Base-by-base conservation (phyloP, 2,329 filamentous ascomycete species). In the Neonectria hederae region DNA sequence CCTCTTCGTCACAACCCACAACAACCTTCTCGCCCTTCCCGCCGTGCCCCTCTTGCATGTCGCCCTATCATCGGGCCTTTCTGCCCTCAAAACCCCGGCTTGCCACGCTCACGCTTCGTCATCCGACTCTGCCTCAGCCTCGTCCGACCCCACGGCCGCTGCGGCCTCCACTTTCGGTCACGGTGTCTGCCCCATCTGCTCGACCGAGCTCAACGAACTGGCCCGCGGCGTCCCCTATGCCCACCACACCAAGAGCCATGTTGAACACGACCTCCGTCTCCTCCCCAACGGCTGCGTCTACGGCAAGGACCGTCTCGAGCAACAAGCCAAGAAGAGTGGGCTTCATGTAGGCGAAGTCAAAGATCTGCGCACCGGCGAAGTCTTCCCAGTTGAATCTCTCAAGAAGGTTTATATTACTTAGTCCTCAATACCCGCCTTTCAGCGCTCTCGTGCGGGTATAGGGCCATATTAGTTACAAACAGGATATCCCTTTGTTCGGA, bases 391-490 rank as follows among this genome's bases (percentile, higher is more conserved):
- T 57, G 83, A 84, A 2, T 83, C 87, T 59, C 81, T 96, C 63
- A 92, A 92, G 82, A 97, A 97, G 82, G 94, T 98, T 22, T 99
- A 90, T 76, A 97, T 98, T 64, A 93, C 93, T 58, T 97, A 81
- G 63, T 14, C 11, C 19, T 14, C n/a, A 7, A 8, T 14, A 3
- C 9, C 21, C 19, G 13, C 5, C 3, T 21, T 51, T 32, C 7
- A 6, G 4, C 6, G 9, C 10, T 14, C 10, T 35, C 21, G 48
- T 11, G 22, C 11, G n/a, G n/a, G 28, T 10, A 9, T 10, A 19
- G n/a, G 11, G n/a, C 4, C 9, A 13, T 5, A n/a, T 32, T 14
- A 5, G 28, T 10, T n/a, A 32, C 11, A 7, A 32, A 13, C 11
- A 13, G n/a, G 28, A 5, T 19, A 19, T 17, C 10, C 6, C 28